phyloP scores from a whole-genome alignment of 169 alveolate species.

The Cystoisospora suis region DNA sequence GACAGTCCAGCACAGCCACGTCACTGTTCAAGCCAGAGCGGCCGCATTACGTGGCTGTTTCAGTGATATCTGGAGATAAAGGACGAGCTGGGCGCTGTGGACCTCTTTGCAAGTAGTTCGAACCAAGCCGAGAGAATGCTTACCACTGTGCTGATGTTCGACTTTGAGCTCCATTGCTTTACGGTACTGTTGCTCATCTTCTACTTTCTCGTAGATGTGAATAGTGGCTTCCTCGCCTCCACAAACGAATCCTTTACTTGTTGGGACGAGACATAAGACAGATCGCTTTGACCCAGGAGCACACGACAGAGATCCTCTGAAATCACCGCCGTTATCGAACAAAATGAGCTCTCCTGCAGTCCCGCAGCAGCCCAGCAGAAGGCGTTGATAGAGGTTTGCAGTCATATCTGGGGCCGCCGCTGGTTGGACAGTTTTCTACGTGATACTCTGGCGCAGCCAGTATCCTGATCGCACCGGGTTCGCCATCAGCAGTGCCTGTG shows the following conservation, averaged over 20 bases:
- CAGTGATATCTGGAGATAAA: too few relatives aligned
- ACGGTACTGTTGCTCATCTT: constrained; percentile 60
- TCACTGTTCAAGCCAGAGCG: too few relatives aligned
- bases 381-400: too few relatives aligned
- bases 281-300: constrained; percentile 79
- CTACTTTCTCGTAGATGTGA: constrained; percentile 77
- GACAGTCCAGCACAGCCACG: too few relatives aligned
- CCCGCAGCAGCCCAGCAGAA: not conserved
- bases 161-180: constrained; percentile 15
- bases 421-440: too few relatives aligned
- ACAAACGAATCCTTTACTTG: constrained; percentile 84
- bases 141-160: constrained; percentile 13
- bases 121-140: not conserved
- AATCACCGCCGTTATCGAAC: constrained; percentile 82
- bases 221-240: constrained; percentile 85
- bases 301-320: constrained; percentile 77
- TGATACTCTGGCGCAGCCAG: too few relatives aligned
- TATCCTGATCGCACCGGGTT: too few relatives aligned
- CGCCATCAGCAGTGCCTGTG: too few relatives aligned
- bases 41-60: too few relatives aligned
- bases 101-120: too few relatives aligned
- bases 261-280: constrained; percentile 76
- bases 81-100: too few relatives aligned
- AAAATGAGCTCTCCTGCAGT: constrained; percentile 80
- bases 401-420: too few relatives aligned